Base-by-base conservation (phyloP, 1,284 basidiomycete species). In the Bjerkandera adusta region DNA sequence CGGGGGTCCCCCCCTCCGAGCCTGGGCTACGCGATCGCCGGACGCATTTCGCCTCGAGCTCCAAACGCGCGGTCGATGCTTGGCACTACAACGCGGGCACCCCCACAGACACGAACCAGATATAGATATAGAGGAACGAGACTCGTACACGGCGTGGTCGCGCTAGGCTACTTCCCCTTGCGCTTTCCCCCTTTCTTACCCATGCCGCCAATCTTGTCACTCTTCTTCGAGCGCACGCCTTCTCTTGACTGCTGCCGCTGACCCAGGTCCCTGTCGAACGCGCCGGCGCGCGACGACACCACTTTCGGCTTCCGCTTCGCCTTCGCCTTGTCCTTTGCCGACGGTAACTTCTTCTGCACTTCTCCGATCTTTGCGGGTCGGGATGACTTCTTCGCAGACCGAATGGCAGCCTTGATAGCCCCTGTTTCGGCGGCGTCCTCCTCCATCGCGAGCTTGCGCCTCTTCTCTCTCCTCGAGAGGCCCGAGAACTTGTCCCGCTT, bases 401-500 rank as follows among this genome's bases (percentile, higher is more conserved):
- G 86, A 53, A 96, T 88, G 1, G 91, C 83, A 27, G 88, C 85
- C 35, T 77, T 73, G 38, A 87, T 70, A 5, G 75, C 71, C n/a
- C 69, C 72, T 30, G 63, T 69, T 49, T 81, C 81, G 4, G 68
- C 51, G 51, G 81, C 81, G 41, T 79, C 81, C 55, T 87, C 81
- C 60, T 94, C 88, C 63, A 80, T 74, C 6, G 88, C 86, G 70
- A 94, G 74, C 69, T 93, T 95, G 58, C 92, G 75, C 50, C 94
- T 76, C 65, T 95, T 96, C 45, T 77, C 81, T 59, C 77, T 82
- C 48, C 94, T 82, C 24, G 92, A 88, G 7, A 97, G 75, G 15
- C 92, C 92, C 36, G 92, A 77, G 57, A 86, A 85, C 60, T 89
- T 89, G 59, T 92, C 68, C 54, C 89, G 79, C 68, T 91, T 92